Conservation (phyloP, 805 yeast species). For the Ogataea sp. region DNA sequence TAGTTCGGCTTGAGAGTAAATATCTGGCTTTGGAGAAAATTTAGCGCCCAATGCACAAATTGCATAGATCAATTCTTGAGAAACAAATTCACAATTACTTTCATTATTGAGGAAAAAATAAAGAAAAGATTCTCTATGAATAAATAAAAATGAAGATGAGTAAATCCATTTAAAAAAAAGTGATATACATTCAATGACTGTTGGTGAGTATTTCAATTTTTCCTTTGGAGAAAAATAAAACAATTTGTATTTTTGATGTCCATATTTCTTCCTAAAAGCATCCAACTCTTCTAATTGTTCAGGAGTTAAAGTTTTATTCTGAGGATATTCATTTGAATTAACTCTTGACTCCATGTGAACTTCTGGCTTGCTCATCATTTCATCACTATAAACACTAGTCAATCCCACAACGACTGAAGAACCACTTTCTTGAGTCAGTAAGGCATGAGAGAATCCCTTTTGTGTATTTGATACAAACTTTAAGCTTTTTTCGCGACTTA, state of each 20-base stretch:
- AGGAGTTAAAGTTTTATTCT: background rate
- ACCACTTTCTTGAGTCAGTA: slow-evolving; percentile 8
- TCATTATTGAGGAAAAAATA: slow-evolving; percentile 49
- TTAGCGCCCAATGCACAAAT: slow-evolving; percentile 52
- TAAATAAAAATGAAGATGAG: slow-evolving; percentile 50
- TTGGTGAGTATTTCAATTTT: slow-evolving; percentile 2
- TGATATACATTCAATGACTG: slow-evolving; percentile 11
- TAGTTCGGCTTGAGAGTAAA: slow-evolving; percentile 32
- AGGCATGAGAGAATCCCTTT: slow-evolving; percentile 13
- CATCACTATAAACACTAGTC: slow-evolving; percentile 10
- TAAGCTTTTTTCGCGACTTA: too few species aligned
- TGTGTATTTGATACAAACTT: too few species aligned
- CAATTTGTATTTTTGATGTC: slow-evolving; percentile 3
- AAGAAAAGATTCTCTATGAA: slow-evolving; percentile 54
- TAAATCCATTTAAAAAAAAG: slow-evolving; percentile 48
- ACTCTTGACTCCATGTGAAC: background rate
- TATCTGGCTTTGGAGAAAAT: slow-evolving; percentile 33
- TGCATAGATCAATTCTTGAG: slow-evolving; percentile 42
- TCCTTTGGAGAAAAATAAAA: slow-evolving; percentile 5
- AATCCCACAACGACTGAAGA: slow-evolving; percentile 14
- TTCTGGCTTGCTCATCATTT: slow-evolving; percentile 1
- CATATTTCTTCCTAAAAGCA: slow-evolving; percentile 4
- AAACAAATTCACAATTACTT: slow-evolving; percentile 42
- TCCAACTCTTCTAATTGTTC: slow-evolving; percentile 5
- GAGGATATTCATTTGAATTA: background rate